These are phyloP conservation scores for Paspalum vaginatum DNA, from an alignment of 176 grass and related monocot species.

Conservation along the genomic window DNA sequence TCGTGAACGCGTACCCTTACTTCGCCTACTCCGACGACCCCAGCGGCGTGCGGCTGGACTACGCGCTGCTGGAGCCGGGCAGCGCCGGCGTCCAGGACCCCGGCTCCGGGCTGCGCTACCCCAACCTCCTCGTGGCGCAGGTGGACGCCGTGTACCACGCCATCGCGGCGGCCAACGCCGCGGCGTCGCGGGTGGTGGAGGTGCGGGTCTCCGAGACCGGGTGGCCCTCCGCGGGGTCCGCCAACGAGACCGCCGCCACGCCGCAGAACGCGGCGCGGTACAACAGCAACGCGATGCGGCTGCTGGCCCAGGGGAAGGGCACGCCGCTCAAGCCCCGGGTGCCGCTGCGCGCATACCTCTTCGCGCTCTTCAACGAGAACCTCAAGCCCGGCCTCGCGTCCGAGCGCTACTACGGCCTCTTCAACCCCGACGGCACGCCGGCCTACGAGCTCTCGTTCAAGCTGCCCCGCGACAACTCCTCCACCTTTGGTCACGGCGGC, in stretches of 20 bases:
- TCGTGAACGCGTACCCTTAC: slow-evolving; percentile 81
- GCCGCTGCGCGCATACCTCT: slow-evolving; percentile 63
- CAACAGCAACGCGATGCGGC: slow-evolving; percentile 77
- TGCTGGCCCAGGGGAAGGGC: slow-evolving; percentile 65
- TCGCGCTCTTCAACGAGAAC: slow-evolving; percentile 92
- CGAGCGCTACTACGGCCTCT: slow-evolving; percentile 79
- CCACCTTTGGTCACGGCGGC: slow-evolving; percentile 15
- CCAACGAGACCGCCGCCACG: slow-evolving; percentile 63
- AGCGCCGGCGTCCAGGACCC: slow-evolving; percentile 54
- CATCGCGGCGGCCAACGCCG: slow-evolving; percentile 58
- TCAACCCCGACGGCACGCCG: slow-evolving; percentile 67
- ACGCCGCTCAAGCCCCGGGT: slow-evolving; percentile 62
- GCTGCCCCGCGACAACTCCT: slow-evolving; percentile 44
- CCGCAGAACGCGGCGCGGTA: slow-evolving; percentile 68
- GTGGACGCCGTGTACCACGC: slow-evolving; percentile 82
- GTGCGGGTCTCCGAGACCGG: slow-evolving; percentile 79
- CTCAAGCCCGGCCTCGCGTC: slow-evolving; percentile 61
- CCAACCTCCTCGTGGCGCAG: slow-evolving; percentile 73
- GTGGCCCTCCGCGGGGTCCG: slow-evolving; percentile 61
- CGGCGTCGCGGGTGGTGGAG: slow-evolving; percentile 49
- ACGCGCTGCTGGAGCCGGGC: slow-evolving; percentile 59
- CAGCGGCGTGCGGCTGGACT: slow-evolving; percentile 52
- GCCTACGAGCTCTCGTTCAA: slow-evolving; percentile 61
- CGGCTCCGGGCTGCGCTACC: slow-evolving; percentile 55
- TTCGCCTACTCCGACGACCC: slow-evolving; percentile 68